Evolutionary conservation across 176 grass and related monocot species (phyloP).

Genomic region (Phyllostachys edulis): DNA sequence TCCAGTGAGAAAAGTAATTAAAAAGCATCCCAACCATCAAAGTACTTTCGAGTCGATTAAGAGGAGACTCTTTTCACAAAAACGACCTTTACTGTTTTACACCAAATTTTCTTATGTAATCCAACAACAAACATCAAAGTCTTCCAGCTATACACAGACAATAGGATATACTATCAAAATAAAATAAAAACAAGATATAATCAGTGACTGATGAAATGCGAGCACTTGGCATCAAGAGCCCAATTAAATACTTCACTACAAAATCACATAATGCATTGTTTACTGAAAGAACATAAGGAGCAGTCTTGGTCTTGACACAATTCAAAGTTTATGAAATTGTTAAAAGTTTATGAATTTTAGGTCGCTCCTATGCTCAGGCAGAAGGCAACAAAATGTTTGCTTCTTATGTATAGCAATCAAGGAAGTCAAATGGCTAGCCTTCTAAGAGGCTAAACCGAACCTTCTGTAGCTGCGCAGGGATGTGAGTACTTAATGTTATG

Average conservation of each 20-base stretch:
- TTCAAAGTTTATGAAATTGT: no score
- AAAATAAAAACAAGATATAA: not conserved
- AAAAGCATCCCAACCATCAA: not conserved
- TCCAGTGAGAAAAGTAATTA: not conserved
- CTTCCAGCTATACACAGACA: not conserved
- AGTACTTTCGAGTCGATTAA: constrained; percentile 7
- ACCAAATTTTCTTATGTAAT: not conserved
- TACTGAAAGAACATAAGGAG: not conserved
- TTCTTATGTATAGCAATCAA: no score
- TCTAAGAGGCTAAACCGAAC: not conserved
- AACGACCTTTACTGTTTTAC: not conserved
- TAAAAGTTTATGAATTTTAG: no score
- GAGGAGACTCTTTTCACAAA: not conserved
- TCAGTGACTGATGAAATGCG: not conserved
- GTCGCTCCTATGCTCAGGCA: not conserved
- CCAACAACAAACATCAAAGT: not conserved
- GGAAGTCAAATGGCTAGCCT: no score
- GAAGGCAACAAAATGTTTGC: not conserved
- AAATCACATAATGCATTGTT: not conserved
- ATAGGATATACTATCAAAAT: not conserved
- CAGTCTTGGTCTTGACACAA: not conserved
- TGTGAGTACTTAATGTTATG: not conserved
- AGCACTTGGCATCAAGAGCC: not conserved
- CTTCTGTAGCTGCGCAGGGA: constrained; percentile 13
- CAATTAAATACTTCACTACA: not conserved